Evolutionary conservation across 441 rosid species (phyloP), one percentile per base, ranked within the genome.

Genomic region (Iberis amara): DNA sequence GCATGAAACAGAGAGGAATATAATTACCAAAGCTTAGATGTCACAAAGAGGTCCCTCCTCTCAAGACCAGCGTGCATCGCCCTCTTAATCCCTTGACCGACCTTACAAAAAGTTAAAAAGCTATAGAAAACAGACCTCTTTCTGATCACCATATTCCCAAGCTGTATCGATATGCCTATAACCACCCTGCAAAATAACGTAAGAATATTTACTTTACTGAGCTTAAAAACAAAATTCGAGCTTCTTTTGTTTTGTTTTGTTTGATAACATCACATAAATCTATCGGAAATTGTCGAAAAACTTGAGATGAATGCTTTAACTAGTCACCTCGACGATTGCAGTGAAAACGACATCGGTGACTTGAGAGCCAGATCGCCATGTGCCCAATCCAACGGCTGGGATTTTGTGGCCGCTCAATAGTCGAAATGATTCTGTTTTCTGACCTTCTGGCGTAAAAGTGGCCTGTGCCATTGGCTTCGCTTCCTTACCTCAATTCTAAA

Each of bases 81-180:
- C 45, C 64, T 52, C 61, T 69, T 68, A 32, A 76, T 57, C 23
- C 58, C 82, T 26, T 8, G 21, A n/a, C 78, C 85, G 0, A 76
- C 76, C 80, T 76, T 50, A 35, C 24, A 30, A 45, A 15, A 42
- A 40, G 3, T 18, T 8, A 21, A 6, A 7, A 6, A 21, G 12
- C 8, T 3, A 42, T 8, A 33, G 0, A 32, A n/a, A 38, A 13
- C 13, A 68, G 13, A 74, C 82, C 30, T 79, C 73, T 56, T 56
- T 67, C 67, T 68, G 72, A 55, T 72, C 76, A 54, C 69, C 73
- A 54, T 76, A 78, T 42, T 76, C 52, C 63, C 55, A 52, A 24
- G 82, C 83, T 10, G 77, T 78, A 45, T 76, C 82, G 35, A 78
- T 61, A 57, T 81, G 88, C 47, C 79, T 69, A 44, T 81, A 76